Percentiles rank a stretch among this genome's conserved stretches.
phyloP scores from a whole-genome alignment of 371 early-diverging fungal species.

The Mucor circinelloides region DNA sequence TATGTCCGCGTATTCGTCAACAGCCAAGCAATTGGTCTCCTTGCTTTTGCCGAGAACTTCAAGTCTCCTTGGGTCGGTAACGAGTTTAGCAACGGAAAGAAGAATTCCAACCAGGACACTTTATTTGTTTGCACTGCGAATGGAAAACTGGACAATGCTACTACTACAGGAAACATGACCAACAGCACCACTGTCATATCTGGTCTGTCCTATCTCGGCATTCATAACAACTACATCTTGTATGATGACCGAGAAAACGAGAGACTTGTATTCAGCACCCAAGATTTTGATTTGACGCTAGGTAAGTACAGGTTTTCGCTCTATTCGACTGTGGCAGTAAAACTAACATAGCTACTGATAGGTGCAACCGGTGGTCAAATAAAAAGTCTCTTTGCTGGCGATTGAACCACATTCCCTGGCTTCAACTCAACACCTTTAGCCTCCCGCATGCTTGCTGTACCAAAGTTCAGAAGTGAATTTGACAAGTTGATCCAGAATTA shows the following conservation, averaged over 20 bases:
- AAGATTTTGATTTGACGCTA: constrained; percentile 37
- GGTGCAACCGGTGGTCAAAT: not conserved
- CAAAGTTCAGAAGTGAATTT: constrained; percentile 17
- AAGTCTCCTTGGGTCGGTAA: constrained; percentile 37
- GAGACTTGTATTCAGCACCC: constrained; percentile 22
- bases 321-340: constrained; percentile 1
- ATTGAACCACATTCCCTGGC: constrained; percentile 27
- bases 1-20: constrained; percentile 40
- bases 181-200: not conserved
- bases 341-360: not conserved
- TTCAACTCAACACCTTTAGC: constrained; percentile 23
- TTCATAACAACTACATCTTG: constrained; percentile 36
- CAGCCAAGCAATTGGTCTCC: constrained; percentile 34
- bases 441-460: constrained; percentile 18
- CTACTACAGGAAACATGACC: not conserved
- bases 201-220: constrained; percentile 23
- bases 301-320: constrained; percentile 22
- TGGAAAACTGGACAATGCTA: constrained; percentile 7
- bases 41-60: constrained; percentile 34
- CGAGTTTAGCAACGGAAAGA: constrained; percentile 30
- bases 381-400: constrained; percentile 14
- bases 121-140: constrained; percentile 22
- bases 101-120: constrained; percentile 22
- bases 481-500: constrained; percentile 12
- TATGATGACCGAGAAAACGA: constrained; percentile 22